Evolutionary conservation across 2,329 filamentous ascomycete genomes (phyloP).

Genomic region (Endoconidiophora polonica): DNA sequence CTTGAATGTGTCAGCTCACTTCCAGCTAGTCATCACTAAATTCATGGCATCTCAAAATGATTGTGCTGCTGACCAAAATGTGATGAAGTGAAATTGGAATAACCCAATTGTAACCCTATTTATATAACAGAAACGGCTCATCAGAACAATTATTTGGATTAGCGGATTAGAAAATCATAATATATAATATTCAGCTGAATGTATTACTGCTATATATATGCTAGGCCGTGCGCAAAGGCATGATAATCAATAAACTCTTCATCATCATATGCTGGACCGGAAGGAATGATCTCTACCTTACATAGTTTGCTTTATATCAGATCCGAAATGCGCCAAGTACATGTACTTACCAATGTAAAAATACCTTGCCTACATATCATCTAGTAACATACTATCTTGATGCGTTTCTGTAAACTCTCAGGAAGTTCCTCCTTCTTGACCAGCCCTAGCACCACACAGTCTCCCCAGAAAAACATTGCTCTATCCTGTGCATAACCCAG

Average conservation of each 20-base stretch:
- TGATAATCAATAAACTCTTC: no score
- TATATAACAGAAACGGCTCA: no score
- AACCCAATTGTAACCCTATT: neutral
- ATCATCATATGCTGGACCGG: no score
- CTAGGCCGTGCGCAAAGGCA: no score
- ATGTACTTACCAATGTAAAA: neutral
- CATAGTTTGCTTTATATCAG: neutral
- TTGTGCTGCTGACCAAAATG: neutral
- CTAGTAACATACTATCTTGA: conserved; percentile 57
- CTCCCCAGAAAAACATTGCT: conserved; percentile 88
- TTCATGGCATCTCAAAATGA: no score
- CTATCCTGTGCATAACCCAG: conserved; percentile 79
- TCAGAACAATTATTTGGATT: no score
- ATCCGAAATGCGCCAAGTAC: neutral
- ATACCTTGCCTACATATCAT: neutral
- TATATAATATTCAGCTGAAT: no score
- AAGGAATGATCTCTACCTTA: neutral
- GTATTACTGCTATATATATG: no score
- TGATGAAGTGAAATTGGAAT: neutral
- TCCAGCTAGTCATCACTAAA: no score
- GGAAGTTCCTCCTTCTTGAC: conserved; percentile 63
- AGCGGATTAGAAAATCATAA: no score
- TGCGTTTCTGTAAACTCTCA: conserved; percentile 38
- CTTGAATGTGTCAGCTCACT: neutral
- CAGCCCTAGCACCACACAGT: conserved; percentile 63